Base-by-base conservation (phyloP, 176 grass and related monocot genomes). In the Zea luxurians region DNA sequence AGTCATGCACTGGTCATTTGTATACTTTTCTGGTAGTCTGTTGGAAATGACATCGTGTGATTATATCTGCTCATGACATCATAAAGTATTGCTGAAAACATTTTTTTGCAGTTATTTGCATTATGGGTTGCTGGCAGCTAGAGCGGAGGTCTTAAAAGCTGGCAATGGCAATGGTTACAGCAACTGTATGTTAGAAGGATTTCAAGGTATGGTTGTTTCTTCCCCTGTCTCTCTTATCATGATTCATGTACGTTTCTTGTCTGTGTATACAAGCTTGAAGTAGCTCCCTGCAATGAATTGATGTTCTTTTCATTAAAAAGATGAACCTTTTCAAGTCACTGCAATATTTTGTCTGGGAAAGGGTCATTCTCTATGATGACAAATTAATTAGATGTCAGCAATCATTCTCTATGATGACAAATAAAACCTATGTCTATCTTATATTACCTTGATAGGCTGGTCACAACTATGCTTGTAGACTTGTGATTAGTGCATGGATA, bases 71-170 rank as follows among this genome's bases (percentile, higher is more conserved):
- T 34, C 4, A 36, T 75, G 68, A n/a, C 12, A 68, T 18, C 45
- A 54, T 53, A 62, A 11, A 15, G 27, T 65, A 40, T 78, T 48
- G 48, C 66, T 34, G 38, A 27, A 27, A 27, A 27, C 27, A 27
- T 27, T 44, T 61, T 46, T 20, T 20, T 62, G 66, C 73, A 98
- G 96, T 81, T 98, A 98, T 80, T 80, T 98, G 77, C 89, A 81
- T 84, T 98, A 92, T 57, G 96, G 96, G 6, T 83, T 98, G 64
- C 81, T 98, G 70, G 96, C 96, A 72, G 92, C 92, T 80, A 94
- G 96, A 90, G 96, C 96, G 74, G 96, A 98, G 87, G 90, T 98
- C 75, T 84, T 98, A 70, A 92, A 98, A 59, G 85, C 81, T 38
- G 74, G 87, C 71, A 91, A 89, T 77, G 89, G 68, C 11, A 80